phyloP scores from a whole-genome alignment of 2,329 filamentous ascomycete species.

The Aspergillus proliferans region DNA sequence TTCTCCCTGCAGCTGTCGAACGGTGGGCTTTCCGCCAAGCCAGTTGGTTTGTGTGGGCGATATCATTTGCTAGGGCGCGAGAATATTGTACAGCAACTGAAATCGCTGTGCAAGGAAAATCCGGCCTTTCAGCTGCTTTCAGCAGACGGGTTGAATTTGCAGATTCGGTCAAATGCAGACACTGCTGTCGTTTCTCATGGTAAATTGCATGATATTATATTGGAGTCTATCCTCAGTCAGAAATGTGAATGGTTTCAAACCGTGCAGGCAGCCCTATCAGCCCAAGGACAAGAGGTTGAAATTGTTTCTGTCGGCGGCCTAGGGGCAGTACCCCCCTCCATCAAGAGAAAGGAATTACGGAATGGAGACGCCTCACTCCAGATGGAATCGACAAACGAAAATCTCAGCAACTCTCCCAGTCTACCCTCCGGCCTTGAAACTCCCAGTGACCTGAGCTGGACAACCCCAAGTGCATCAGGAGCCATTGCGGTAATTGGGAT shows the following conservation, averaged over 20 bases:
- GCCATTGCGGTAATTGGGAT: constrained; percentile 26
- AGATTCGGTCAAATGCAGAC: not conserved
- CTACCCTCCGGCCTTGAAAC: too few relatives aligned
- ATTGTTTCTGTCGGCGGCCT: not conserved
- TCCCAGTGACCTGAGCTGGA: too few relatives aligned
- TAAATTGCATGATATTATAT: not conserved
- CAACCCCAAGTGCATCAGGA: too few relatives aligned
- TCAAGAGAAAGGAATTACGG: not conserved
- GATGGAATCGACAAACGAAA: too few relatives aligned
- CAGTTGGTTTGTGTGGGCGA: not conserved
- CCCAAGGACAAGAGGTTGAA: not conserved
- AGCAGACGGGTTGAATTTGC: not conserved
- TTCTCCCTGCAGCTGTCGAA: not conserved
- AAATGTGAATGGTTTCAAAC: not conserved
- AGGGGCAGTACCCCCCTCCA: not conserved
- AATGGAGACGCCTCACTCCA: too few relatives aligned
- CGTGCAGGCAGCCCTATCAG: not conserved
- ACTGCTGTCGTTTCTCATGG: not conserved
- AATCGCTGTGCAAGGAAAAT: not conserved
- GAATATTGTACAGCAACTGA: not conserved
- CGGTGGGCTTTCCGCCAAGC: not conserved
- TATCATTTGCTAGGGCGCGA: not conserved
- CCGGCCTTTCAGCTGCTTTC: not conserved
- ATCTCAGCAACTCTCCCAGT: too few relatives aligned
- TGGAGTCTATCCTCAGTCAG: not conserved